Base-by-base conservation (phyloP, 192 early-diverging fungal species). In the Spinellus fusiger region DNA sequence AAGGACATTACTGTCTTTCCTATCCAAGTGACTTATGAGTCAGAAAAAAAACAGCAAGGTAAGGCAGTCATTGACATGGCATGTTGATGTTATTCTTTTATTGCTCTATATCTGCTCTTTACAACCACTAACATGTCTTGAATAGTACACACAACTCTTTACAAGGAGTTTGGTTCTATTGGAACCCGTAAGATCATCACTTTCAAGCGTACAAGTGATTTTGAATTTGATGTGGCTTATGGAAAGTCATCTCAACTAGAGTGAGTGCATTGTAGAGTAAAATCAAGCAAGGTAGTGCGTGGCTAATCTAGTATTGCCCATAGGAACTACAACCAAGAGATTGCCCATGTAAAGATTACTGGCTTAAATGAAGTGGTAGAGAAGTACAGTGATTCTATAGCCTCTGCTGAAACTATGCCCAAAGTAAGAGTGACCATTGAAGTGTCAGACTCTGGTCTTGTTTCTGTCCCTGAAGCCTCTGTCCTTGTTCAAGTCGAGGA, bases 361-460 rank as follows among this genome's bases (percentile, higher is more conserved):
- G 94, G 93, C 22, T 65, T 99, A 26, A 71, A 80, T 4, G 84
- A 76, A 0, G 86, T 91, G 5, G 59, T 90, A 27, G 77, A 78
- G n/a, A 82, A 82, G 54, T 80, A 84, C 62, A 84, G 87, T 37
- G 76, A 82, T 25, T 64, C 76, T 20, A 77, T 77, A 25, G 77
- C 69, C 12, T 31, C 31, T 8, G 20, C 56, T n/a, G 62, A 69
- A 33, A 52, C 55, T 12, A 32, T 54, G 27, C 90, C 90, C 37
- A 96, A 95, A 71, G 92, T 99, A 34, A 87, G 89, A 33, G 86
- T 90, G 5, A 72, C 83, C 5, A 77, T 97, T 56, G 86, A 90
- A 68, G 77, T 95, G 33, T 87, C 82, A 31, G 89, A 94, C 35
- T 84, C 89, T 35, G 90, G 91, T 47, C 44, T 87, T 7, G 73